Evolutionary conservation across 176 grass and related monocot species (phyloP).

Genomic region (Pontederia crassipes): DNA sequence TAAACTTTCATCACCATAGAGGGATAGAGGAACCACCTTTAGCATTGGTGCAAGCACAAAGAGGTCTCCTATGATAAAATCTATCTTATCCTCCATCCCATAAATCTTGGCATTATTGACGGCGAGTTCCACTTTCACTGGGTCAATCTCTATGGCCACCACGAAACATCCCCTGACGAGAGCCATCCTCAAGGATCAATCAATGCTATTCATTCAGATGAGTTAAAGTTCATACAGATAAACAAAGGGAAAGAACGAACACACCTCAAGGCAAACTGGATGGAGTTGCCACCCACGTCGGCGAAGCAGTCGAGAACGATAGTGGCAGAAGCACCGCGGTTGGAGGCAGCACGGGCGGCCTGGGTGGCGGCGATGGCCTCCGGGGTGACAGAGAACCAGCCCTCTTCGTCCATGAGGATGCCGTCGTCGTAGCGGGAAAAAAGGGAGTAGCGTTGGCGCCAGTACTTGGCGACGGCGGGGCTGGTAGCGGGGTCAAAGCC

Average conservation of each 20-base stretch:
- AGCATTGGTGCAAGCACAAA: slow-evolving; percentile 39
- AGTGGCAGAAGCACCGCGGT: background rate
- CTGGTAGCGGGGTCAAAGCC: background rate
- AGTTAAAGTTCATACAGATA: no score
- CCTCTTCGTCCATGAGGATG: slow-evolving; percentile 61
- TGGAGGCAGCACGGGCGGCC: slow-evolving; percentile 25
- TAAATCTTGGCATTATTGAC: slow-evolving; percentile 56
- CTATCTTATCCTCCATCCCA: slow-evolving; percentile 49
- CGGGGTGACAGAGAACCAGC: slow-evolving; percentile 62
- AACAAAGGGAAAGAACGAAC: background rate
- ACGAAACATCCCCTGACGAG: slow-evolving; percentile 50
- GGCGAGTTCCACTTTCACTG: slow-evolving; percentile 34
- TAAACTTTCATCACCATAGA: background rate
- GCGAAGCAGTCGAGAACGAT: slow-evolving; percentile 53
- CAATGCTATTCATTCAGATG: background rate
- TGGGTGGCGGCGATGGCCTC: slow-evolving; percentile 50
- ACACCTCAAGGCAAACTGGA: slow-evolving; percentile 59
- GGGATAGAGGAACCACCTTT: slow-evolving; percentile 17
- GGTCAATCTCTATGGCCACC: slow-evolving; percentile 53
- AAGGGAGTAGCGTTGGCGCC: slow-evolving; percentile 39
- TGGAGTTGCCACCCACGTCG: slow-evolving; percentile 56
- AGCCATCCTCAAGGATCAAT: background rate
- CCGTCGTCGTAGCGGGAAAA: slow-evolving; percentile 60
- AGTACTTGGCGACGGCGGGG: slow-evolving; percentile 38
- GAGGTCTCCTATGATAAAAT: slow-evolving; percentile 61